Conservation (phyloP, 176 grass and related monocot genomes). For the Phoenix dactylifera region DNA sequence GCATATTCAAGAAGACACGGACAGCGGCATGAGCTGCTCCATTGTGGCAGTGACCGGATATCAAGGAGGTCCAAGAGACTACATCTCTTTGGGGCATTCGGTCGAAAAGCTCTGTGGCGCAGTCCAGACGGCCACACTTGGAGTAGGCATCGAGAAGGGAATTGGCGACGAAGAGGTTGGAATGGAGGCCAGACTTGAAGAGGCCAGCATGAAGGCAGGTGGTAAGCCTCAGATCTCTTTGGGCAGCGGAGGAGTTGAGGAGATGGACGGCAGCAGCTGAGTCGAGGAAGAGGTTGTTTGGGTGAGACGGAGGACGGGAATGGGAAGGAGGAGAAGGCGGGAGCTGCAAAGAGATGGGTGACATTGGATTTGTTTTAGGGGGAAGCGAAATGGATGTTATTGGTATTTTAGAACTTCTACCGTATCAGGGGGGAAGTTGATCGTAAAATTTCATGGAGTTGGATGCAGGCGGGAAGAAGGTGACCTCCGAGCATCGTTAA, state of each 20-base stretch:
- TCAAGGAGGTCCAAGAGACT: slow-evolving; percentile 44
- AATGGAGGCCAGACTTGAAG: slow-evolving; percentile 20
- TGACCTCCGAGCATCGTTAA: no score
- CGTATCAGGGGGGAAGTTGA: no score
- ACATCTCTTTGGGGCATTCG: slow-evolving; percentile 50
- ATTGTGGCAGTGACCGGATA: slow-evolving; percentile 38
- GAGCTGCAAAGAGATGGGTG: neutral
- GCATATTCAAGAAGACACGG: slow-evolving; percentile 41
- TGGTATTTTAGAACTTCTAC: no score
- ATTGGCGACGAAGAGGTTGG: slow-evolving; percentile 13
- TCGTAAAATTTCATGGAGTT: no score
- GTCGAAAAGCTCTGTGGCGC: slow-evolving; percentile 46
- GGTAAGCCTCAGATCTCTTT: slow-evolving; percentile 8
- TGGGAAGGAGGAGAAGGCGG: neutral
- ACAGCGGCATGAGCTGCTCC: slow-evolving; percentile 34
- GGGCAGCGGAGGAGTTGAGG: slow-evolving; percentile 35
- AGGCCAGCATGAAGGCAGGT: slow-evolving; percentile 29
- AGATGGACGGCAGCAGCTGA: slow-evolving; percentile 20
- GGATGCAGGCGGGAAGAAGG: no score
- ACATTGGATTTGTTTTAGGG: neutral
- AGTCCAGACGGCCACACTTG: slow-evolving; percentile 29
- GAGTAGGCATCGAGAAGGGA: slow-evolving; percentile 15
- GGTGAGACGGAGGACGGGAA: neutral
- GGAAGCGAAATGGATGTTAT: neutral
- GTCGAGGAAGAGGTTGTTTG: neutral